A percentile compares a stretch with the other conserved stretches of the same genome.
Conservation (phyloP, 1,284 basidiomycete genomes). For the Phylloporus sp. region DNA sequence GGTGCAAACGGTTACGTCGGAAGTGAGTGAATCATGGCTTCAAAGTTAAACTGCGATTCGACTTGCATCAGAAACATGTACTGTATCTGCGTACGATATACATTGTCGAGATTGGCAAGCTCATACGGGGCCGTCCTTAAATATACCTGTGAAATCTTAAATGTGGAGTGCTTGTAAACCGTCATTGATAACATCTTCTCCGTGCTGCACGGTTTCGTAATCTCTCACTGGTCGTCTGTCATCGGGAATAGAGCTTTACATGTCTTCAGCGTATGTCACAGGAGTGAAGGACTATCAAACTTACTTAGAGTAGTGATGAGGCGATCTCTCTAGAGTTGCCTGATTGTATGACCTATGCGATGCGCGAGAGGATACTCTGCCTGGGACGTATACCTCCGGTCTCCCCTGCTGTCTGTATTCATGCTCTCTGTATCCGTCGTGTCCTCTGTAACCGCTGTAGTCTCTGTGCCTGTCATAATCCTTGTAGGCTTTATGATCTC, state of each 20-base stretch:
- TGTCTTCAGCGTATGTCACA: conserved; percentile 15
- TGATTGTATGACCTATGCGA: conserved; percentile 37
- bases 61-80: too few species aligned
- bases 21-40: background rate
- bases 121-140: conserved; percentile 6
- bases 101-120: conserved; percentile 9
- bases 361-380: conserved; percentile 31
- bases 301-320: conserved; percentile 26
- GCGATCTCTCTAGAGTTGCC: conserved; percentile 19
- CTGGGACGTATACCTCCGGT: conserved; percentile 25
- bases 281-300: conserved; percentile 2
- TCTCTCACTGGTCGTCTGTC: conserved; percentile 32
- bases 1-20: conserved; percentile 19
- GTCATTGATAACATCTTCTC: conserved; percentile 27
- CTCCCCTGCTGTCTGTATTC: conserved; percentile 24
- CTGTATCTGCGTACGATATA: conserved; percentile 2
- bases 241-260: conserved; percentile 27
- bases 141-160: conserved; percentile 21
- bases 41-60: too few species aligned
- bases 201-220: conserved; percentile 24
- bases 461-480: conserved; percentile 18
- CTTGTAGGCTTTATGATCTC: conserved; percentile 22
- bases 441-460: conserved; percentile 16
- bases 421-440: conserved; percentile 25
- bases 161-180: conserved; percentile 30